Percentiles rank a stretch among this genome's conserved stretches.
These are phyloP conservation scores for Penicillium egyptiacum DNA, from an alignment of 495 filamentous ascomycete species.

Conservation along the genomic window DNA sequence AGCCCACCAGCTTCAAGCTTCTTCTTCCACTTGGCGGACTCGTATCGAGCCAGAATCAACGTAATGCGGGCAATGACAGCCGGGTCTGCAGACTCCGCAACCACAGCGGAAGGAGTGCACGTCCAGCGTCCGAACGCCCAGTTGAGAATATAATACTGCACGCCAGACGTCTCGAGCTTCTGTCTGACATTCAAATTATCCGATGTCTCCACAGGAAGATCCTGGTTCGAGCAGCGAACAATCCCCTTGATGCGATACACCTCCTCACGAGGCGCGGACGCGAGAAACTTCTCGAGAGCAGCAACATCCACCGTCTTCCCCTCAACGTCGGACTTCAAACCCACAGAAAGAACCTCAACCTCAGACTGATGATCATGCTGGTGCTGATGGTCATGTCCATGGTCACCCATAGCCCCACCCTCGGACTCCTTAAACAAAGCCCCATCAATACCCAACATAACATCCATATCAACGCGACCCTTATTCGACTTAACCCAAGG, in stretches of 20 bases:
- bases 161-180: conserved; percentile 8
- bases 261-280: conserved; percentile 78
- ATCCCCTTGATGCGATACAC: conserved; percentile 95
- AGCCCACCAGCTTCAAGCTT: conserved; percentile 64
- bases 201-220: conserved; percentile 59
- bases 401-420: conserved; percentile 15
- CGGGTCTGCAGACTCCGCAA: conserved; percentile 39
- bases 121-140: conserved; percentile 98
- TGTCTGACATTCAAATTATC: conserved; percentile 32
- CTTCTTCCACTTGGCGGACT: conserved; percentile 88
- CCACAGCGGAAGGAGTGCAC: conserved; percentile 61
- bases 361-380: conserved; percentile 67
- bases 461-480: conserved; percentile 70
- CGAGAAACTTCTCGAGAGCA: conserved; percentile 66
- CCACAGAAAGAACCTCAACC: conserved; percentile 84
- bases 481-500: conserved; percentile 77
- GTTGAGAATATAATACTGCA: conserved; percentile 74
- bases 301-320: conserved; percentile 56
- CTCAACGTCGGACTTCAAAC: conserved; percentile 47
- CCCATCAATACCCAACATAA: conserved; percentile 86
- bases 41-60: conserved; percentile 78
- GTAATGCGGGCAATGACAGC: conserved; percentile 69
- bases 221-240: conserved; percentile 54
- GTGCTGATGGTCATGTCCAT: conserved; percentile 24
- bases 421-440: conserved; percentile 64